Evolutionary conservation across 1,284 basidiomycete genomes (phyloP).

Genomic region (Tausonia pullulans): DNA sequence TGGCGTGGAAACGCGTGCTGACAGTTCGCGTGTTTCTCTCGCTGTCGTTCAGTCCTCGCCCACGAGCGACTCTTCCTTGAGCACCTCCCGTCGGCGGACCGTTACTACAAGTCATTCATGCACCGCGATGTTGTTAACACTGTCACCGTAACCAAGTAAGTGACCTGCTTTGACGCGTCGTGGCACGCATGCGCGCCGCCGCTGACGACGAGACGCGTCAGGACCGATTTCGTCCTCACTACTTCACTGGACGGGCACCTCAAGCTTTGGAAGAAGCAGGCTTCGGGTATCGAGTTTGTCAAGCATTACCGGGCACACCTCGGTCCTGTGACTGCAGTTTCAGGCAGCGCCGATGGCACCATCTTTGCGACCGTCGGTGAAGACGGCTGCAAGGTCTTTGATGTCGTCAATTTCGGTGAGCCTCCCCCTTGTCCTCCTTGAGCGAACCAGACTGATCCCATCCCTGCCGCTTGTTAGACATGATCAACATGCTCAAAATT

Average conservation of each 20-base stretch:
- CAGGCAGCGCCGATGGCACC: conserved; percentile 84
- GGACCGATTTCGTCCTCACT: conserved; percentile 86
- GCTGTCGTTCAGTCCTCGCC: conserved; percentile 44
- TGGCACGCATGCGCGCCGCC: neutral
- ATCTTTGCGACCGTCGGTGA: conserved; percentile 81
- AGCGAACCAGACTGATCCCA: neutral
- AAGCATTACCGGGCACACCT: conserved; percentile 90
- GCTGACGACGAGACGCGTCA: conserved; percentile 27
- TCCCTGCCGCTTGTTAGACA: conserved; percentile 48
- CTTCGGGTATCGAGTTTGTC: conserved; percentile 79
- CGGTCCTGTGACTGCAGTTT: conserved; percentile 63
- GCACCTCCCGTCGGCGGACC: conserved; percentile 79
- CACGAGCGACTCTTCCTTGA: conserved; percentile 79
- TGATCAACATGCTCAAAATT: conserved; percentile 96
- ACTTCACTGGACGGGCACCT: conserved; percentile 90
- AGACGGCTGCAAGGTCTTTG: conserved; percentile 78
- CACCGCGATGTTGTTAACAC: conserved; percentile 88
- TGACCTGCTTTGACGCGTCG: conserved; percentile 1
- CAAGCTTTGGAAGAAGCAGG: conserved; percentile 98
- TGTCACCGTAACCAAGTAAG: conserved; percentile 69
- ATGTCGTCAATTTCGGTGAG: conserved; percentile 90
- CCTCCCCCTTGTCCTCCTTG: neutral
- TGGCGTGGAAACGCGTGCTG: neutral
- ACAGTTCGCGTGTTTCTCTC: neutral
- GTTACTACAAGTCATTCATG: conserved; percentile 98